phyloP scores from a whole-genome alignment of 441 rosid species.

The Euphorbia celastroides region DNA sequence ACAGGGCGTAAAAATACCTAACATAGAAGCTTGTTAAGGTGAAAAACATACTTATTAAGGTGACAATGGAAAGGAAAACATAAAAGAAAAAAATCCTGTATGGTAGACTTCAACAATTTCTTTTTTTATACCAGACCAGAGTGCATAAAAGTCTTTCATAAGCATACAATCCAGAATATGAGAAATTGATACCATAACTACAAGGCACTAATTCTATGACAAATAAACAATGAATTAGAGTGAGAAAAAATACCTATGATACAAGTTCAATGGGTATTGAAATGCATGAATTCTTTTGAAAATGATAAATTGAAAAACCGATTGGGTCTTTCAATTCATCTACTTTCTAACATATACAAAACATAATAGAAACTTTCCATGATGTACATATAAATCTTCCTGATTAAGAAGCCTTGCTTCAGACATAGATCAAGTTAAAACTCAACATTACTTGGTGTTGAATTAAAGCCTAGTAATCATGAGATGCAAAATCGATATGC shows the following conservation, averaged over 20 bases:
- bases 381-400: not conserved
- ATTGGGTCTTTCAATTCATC: not conserved
- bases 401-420: not conserved
- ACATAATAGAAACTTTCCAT: not conserved
- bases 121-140: not conserved
- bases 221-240: not conserved
- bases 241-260: not conserved
- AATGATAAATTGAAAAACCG: not conserved
- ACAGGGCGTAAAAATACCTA: not conserved
- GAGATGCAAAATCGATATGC: not conserved
- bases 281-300: not conserved
- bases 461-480: conserved; percentile 5
- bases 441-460: not conserved
- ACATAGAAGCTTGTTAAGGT: not conserved
- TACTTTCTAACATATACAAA: not conserved
- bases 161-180: not conserved
- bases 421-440: not conserved
- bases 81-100: not conserved
- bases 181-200: not conserved
- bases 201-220: not conserved
- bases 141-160: not conserved
- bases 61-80: not conserved
- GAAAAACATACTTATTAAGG: not conserved
- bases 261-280: not conserved
- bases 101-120: not conserved